These are phyloP conservation scores for Eutypa lata DNA, from an alignment of 2,329 filamentous ascomycete species.

Conservation along the genomic window DNA sequence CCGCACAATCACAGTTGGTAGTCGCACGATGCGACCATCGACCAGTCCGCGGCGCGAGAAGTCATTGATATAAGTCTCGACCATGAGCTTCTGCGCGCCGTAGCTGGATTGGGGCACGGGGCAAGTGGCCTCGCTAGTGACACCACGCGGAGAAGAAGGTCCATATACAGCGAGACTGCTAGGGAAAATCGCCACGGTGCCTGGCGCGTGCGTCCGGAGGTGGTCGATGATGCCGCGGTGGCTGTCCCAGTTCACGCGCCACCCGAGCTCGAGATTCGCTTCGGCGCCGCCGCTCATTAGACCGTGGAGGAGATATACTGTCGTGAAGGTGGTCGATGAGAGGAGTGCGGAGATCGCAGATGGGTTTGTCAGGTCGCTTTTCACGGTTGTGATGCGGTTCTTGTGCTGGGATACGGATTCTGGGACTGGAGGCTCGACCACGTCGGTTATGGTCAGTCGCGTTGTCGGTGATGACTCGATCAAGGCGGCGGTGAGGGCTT, in stretches of 20 bases:
- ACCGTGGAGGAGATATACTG: slow-evolving; percentile 59
- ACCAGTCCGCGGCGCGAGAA: slow-evolving; percentile 49
- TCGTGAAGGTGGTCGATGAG: slow-evolving; percentile 31
- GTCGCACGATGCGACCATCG: slow-evolving; percentile 53
- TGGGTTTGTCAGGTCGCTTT: slow-evolving; percentile 32
- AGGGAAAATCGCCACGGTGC: slow-evolving; percentile 54
- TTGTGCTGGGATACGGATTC: slow-evolving; percentile 26
- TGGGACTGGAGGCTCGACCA: slow-evolving; percentile 50
- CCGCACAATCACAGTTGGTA: slow-evolving; percentile 60
- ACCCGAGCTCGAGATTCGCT: slow-evolving; percentile 52
- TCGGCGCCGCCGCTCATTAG: slow-evolving; percentile 63
- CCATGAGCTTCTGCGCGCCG: slow-evolving; percentile 60
- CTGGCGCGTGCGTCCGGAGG: slow-evolving; percentile 41
- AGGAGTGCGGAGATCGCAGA: slow-evolving; percentile 27
- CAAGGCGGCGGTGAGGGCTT: slow-evolving; percentile 55
- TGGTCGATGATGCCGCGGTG: slow-evolving; percentile 51
- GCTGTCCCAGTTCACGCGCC: slow-evolving; percentile 57
- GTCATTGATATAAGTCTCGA: slow-evolving; percentile 56
- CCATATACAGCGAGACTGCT: slow-evolving; percentile 61
- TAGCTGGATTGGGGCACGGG: slow-evolving; percentile 57
- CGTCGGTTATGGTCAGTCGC: slow-evolving; percentile 54
- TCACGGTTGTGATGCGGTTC: slow-evolving; percentile 18
- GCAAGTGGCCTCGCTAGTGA: slow-evolving; percentile 38
- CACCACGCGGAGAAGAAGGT: slow-evolving; percentile 43
- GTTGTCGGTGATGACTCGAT: slow-evolving; percentile 36